phyloP scores from a whole-genome alignment of 192 early-diverging fungal species.

The Coemansia sp. region DNA sequence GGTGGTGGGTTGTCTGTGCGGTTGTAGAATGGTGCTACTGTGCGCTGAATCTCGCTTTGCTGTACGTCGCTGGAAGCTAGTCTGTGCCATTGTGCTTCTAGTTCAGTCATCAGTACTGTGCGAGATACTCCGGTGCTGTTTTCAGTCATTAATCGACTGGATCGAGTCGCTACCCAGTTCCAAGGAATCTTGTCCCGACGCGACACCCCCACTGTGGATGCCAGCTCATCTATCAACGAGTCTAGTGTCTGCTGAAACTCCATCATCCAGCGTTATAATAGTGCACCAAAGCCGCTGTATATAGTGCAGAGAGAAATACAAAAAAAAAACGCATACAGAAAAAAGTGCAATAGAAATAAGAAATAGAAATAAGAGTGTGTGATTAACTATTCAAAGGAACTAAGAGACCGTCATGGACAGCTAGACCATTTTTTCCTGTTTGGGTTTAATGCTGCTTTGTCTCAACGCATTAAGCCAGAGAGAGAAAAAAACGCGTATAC shows the following conservation, averaged over 20 bases:
- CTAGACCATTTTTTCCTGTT: too few species aligned
- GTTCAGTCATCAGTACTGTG: constrained; percentile 34
- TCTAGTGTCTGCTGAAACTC: constrained; percentile 19
- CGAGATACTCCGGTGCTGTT: constrained; percentile 35
- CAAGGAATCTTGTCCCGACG: constrained; percentile 28
- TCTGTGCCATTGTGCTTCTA: constrained; percentile 33
- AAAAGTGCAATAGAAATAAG: not conserved
- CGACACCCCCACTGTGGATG: constrained; percentile 3
- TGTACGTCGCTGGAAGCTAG: constrained; percentile 13
- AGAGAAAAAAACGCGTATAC: too few species aligned
- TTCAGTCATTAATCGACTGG: constrained; percentile 11
- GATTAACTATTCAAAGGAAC: not conserved
- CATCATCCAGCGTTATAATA: too few species aligned
- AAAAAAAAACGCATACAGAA: not conserved
- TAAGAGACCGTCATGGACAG: not conserved
- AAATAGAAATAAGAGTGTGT: not conserved
- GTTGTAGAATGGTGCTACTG: constrained; percentile 24
- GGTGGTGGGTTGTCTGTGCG: constrained; percentile 15
- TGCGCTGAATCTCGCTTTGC: constrained; percentile 14
- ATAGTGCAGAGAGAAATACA: too few species aligned
- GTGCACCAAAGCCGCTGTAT: too few species aligned
- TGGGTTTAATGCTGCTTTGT: too few species aligned
- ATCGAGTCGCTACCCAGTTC: constrained; percentile 23
- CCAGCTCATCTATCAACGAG: constrained; percentile 19
- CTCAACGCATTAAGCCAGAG: too few species aligned